Evolutionary conservation across 352 stramenopile genomes (phyloP), one percentile per base, ranked within the genome.

Genomic region (Phytopythium mirpurense): DNA sequence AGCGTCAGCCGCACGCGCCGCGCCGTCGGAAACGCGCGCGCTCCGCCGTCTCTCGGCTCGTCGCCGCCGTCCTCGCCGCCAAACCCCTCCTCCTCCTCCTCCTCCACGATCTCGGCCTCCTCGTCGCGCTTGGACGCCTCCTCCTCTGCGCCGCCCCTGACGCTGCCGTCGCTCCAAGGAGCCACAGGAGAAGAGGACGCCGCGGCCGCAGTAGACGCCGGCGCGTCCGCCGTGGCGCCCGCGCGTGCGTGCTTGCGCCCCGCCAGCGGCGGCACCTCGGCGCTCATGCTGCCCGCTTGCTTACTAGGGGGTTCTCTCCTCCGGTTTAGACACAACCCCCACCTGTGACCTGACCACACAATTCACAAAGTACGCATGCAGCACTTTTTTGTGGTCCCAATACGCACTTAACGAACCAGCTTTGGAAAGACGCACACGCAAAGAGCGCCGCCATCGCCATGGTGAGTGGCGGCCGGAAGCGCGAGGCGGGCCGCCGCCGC

Each of bases 1-100:
- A 93, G 75, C 40, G 81, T 91, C 34, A 93, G 65, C 2, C 83
- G 80, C 75, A 89, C 86, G 48, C 83, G 80, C 10, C 77, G 62
- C 10, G 70, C 67, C 0, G 58, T 34, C 16, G 51, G 40, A n/a
- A 47, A 23, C 38, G 35, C 50, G n/a, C 42, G 9, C 29, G 5
- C 29, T 32, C 29, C 29, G 29, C 34, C 11, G 32, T 36, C n/a
- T n/a, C n/a, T n/a, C n/a, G 21, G 26, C 32, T 24, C 23, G 16
- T 12, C 3, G 11, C 45, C 27, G 18, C 9, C 12, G 16, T 27
- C 44, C 3, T 26, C 26, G 5, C 15, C 24, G 9, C 10, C 27
- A 8, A 24, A 18, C 14, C 16, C 14, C 18, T 51, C 44, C 3
- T 23, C 14, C 18, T 51, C 44, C 3, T 38, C 44, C 18, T 38